Conservation (phyloP, 2,329 filamentous ascomycete genomes). For the Cadophora sp. region DNA sequence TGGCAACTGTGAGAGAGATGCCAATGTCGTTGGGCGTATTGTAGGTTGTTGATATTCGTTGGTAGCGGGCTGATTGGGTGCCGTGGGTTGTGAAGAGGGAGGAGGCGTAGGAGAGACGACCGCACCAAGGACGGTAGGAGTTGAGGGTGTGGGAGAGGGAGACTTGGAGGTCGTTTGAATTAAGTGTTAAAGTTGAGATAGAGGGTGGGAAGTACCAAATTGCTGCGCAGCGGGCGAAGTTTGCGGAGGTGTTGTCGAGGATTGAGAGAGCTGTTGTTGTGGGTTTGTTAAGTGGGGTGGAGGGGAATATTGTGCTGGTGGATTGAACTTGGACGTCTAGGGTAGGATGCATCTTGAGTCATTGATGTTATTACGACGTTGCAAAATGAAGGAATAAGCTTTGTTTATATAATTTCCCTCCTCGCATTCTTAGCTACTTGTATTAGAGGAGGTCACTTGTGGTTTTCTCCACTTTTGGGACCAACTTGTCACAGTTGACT, state of each 20-base stretch:
- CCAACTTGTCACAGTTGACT: no score
- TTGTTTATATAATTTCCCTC: no score
- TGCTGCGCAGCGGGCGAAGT: conserved; percentile 50
- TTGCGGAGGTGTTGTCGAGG: conserved; percentile 51
- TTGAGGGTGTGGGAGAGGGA: conserved; percentile 48
- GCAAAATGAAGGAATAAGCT: no score
- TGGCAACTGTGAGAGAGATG: conserved; percentile 49
- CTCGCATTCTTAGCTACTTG: no score
- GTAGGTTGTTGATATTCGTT: conserved; percentile 48
- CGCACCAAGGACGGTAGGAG: conserved; percentile 52
- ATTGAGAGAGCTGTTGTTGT: conserved; percentile 47
- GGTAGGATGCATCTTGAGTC: conserved; percentile 20
- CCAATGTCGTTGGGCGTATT: conserved; percentile 50
- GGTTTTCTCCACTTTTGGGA: no score
- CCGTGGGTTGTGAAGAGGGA: conserved; percentile 39
- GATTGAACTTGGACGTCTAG: conserved; percentile 34
- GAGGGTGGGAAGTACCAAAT: conserved; percentile 53
- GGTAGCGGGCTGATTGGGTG: conserved; percentile 42
- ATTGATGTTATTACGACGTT: no score
- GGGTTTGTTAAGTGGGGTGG: conserved; percentile 17
- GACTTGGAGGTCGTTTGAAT: conserved; percentile 30
- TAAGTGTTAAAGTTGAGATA: conserved; percentile 26
- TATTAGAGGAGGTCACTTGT: no score
- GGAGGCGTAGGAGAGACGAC: conserved; percentile 49
- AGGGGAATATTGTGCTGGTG: conserved; percentile 34